These are phyloP conservation scores for Globisporangium okanoganense DNA, from an alignment of 352 stramenopile genomes.

Conservation along the genomic window DNA sequence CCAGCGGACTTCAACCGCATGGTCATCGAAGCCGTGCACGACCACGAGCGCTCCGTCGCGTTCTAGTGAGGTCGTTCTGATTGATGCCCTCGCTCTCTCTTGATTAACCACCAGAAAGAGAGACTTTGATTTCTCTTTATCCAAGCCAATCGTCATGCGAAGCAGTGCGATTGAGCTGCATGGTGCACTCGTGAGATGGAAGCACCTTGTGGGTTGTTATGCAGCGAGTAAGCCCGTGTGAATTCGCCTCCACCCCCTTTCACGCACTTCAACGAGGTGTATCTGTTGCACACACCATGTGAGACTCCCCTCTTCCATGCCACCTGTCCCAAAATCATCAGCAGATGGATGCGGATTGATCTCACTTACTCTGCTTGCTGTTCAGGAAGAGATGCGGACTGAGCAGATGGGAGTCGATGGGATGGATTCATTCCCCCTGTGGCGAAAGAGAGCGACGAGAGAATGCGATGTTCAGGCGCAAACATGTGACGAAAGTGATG, in stretches of 20 bases:
- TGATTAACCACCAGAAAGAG: neutral
- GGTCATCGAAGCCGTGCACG: slow-evolving; percentile 60
- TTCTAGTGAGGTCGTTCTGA: neutral
- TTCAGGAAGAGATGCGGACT: slow-evolving; percentile 8
- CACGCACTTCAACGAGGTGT: neutral
- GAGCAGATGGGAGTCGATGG: slow-evolving; percentile 9
- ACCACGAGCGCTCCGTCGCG: slow-evolving; percentile 41
- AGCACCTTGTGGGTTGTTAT: neutral
- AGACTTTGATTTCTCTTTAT: neutral
- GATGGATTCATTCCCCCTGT: slow-evolving; percentile 4
- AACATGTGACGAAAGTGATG: neutral
- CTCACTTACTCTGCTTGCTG: neutral
- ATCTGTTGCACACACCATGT: neutral
- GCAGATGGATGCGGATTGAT: neutral
- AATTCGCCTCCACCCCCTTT: neutral
- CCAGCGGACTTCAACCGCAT: slow-evolving; percentile 70
- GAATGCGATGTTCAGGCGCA: neutral
- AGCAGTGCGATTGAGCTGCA: neutral
- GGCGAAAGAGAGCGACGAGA: neutral
- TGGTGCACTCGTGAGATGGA: neutral
- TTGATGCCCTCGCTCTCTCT: neutral
- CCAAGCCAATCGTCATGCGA: neutral
- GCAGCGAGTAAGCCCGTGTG: neutral
- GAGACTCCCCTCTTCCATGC: slow-evolving; percentile 1
- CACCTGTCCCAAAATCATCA: neutral